A percentile compares a stretch with the other conserved stretches of the same genome.
Conservation (phyloP, 1,139 yeast genomes). For the Pichia sp. region DNA sequence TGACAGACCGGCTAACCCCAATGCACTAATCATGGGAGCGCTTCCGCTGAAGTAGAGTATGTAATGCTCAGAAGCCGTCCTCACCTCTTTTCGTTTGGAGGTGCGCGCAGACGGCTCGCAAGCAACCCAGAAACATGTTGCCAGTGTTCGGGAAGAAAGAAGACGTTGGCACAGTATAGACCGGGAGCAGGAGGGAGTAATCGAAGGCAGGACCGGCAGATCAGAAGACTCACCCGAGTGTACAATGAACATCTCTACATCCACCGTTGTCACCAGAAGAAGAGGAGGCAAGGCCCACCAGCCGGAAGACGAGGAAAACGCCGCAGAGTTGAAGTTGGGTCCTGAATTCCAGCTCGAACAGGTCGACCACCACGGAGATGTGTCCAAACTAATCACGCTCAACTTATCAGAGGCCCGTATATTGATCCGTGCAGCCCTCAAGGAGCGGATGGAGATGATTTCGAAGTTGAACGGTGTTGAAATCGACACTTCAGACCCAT, state of each 20-base stretch:
- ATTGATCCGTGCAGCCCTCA: conserved; percentile 83
- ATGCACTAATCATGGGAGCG: no score
- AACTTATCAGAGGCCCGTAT: conserved; percentile 87
- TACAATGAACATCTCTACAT: conserved; percentile 80
- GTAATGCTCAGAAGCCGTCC: no score
- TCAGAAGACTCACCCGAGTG: neutral
- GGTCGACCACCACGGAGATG: conserved; percentile 73
- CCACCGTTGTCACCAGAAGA: conserved; percentile 80
- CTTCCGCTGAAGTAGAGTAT: no score
- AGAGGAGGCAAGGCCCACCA: conserved; percentile 58
- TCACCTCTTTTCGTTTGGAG: no score
- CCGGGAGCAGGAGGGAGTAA: no score
- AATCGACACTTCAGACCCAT: conserved; percentile 33
- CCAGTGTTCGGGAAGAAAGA: no score
- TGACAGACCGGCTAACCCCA: no score
- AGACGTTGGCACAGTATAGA: no score
- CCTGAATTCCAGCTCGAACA: conserved; percentile 86
- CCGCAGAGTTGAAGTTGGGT: conserved; percentile 80
- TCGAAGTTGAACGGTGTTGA: conserved; percentile 37
- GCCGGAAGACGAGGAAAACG: conserved; percentile 84
- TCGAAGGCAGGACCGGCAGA: no score
- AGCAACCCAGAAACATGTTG: no score
- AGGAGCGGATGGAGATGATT: conserved; percentile 55
- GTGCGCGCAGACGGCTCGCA: no score
- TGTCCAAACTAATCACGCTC: conserved; percentile 73